Evolutionary conservation across 192 early-diverging fungal species (phyloP).

Genomic region (Backusella sp.): DNA sequence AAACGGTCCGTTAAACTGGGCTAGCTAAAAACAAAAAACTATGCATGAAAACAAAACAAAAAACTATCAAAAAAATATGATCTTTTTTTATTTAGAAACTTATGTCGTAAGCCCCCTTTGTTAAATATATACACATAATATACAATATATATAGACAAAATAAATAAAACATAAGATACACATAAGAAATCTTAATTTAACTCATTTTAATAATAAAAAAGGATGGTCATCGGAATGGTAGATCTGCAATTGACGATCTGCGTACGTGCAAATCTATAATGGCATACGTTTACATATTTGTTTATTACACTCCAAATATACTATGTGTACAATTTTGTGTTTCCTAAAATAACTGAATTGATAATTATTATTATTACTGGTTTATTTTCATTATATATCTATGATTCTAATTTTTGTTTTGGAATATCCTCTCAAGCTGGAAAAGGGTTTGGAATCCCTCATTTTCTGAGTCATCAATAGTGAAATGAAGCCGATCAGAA

Average conservation of each 20-base stretch:
- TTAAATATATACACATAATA: neutral
- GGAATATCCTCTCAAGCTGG: slow-evolving; percentile 15
- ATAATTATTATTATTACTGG: neutral
- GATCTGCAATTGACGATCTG: neutral
- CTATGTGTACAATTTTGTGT: neutral
- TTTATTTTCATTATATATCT: neutral
- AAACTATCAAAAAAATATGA: neutral
- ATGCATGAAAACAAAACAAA: neutral
- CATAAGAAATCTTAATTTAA: neutral
- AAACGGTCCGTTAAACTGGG: neutral
- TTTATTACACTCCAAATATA: neutral
- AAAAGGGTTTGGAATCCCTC: slow-evolving; percentile 32
- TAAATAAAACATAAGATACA: slow-evolving; percentile 11
- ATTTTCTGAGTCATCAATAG: slow-evolving; percentile 43
- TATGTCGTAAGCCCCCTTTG: neutral
- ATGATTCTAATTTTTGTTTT: neutral
- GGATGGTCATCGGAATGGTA: neutral
- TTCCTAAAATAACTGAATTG: neutral
- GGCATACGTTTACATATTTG: neutral
- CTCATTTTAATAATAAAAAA: neutral
- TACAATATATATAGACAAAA: neutral
- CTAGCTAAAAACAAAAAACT: neutral
- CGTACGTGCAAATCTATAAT: neutral
- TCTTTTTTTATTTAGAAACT: slow-evolving; percentile 9
- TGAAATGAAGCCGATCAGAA: slow-evolving; percentile 44